Conservation (phyloP, 2,329 filamentous ascomycete genomes). For the Fusarium tjaetaba region DNA sequence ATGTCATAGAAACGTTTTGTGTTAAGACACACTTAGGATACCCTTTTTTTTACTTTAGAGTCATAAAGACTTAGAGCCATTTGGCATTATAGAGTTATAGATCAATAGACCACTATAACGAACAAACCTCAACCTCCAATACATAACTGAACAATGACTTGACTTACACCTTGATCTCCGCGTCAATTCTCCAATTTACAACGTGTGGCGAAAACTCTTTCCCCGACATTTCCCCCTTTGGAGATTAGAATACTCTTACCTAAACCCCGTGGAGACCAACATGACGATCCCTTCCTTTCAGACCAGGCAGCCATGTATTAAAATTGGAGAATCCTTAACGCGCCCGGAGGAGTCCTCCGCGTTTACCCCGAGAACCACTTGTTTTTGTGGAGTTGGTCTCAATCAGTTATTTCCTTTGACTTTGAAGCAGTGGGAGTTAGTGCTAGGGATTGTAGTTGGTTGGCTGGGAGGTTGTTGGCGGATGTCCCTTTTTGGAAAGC, state of each 20-base stretch:
- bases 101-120: conserved; percentile 10
- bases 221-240: not conserved
- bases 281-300: not conserved
- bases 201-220: not conserved
- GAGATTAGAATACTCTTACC: conserved; percentile 1
- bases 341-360: not conserved
- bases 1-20: not conserved
- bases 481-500: conserved; percentile 4
- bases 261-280: not conserved
- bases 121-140: not conserved
- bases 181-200: conserved; percentile 1
- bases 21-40: conserved; percentile 2
- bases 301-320: not conserved
- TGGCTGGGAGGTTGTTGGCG: not conserved
- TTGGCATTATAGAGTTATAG: conserved; percentile 20
- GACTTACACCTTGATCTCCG: not conserved
- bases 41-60: conserved; percentile 4
- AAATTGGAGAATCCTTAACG: conserved; percentile 4
- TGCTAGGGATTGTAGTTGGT: not conserved
- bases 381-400: not conserved
- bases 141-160: too few relatives aligned
- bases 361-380: not conserved
- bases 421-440: not conserved
- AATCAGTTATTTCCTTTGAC: not conserved
- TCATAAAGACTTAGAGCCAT: conserved; percentile 8